Evolutionary conservation across 345 rosid species (phyloP), one percentile per base, ranked within the genome.

Genomic region (Rubroshorea leprosula): DNA sequence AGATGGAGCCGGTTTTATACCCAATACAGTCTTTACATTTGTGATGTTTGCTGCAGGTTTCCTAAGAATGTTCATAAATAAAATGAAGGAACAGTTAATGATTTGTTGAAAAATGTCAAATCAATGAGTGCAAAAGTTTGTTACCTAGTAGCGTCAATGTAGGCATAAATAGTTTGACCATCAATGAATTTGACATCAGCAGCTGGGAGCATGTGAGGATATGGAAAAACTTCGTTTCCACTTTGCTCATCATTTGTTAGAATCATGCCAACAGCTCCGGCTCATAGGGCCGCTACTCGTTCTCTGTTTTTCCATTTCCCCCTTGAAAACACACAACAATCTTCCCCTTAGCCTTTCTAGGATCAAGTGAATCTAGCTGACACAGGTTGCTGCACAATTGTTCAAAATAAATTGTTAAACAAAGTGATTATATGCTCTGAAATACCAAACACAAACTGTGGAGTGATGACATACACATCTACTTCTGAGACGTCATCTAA

Each of bases 191-290:
- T 60, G 31, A 83, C 24, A 58, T 69, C 75, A 5, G 89, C 54
- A 2, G 86, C 72, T 5, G 87, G 83, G 39, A 85, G 81, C 6
- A 73, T 15, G 22, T 75, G 78, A 29, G 77, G 20, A 22, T 75
- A 71, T 0, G 79, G 73, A 0, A 66, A 9, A 20, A 77, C 2
- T 22, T 72, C 74, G 17, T 68, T 63, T n/a, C 67, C 80, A 12
- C 21, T 49, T 0, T 5, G 5, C 52, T 58, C 23, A 51, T 69
- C 71, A 43, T 85, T 82, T 2, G 63, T 72, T 20, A 80, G 62
- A 51, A 83, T 71, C 84, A 83, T 76, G 46, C 86, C 86, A 1
- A 62, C 77, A 0, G 83, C 93, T 0, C 87, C 85, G 0, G 77
- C 81, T 10, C 46, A 52, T 10, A 61, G 39, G 49, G 75, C 85